A percentile compares a stretch with the other conserved stretches of the same genome.
These are phyloP conservation scores for Colletotrichum sp. DNA, from an alignment of 2,329 filamentous ascomycete species.

Conservation along the genomic window DNA sequence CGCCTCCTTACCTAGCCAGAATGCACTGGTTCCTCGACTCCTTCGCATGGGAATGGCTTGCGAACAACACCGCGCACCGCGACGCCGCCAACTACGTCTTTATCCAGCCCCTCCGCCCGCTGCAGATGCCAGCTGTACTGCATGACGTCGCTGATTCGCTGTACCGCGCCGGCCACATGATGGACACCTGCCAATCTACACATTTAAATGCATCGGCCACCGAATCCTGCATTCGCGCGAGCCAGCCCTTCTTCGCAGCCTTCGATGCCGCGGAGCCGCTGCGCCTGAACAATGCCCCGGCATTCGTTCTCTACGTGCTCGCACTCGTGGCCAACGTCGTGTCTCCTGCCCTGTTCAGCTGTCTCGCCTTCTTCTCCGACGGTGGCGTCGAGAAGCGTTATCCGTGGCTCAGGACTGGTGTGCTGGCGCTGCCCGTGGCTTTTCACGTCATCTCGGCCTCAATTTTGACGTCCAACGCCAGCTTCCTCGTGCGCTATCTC, in stretches of 20 bases:
- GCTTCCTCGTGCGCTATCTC: neutral
- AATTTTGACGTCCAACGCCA: neutral
- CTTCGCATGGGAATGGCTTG: neutral
- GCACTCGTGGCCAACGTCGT: neutral
- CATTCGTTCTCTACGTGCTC: neutral
- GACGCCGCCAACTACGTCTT: neutral
- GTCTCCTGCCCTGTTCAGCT: neutral
- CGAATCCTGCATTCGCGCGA: slow-evolving; percentile 3
- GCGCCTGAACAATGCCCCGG: neutral
- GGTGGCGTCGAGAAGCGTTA: neutral
- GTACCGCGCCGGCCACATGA: neutral
- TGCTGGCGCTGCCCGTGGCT: neutral
- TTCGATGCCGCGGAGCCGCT: neutral
- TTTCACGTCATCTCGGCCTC: neutral
- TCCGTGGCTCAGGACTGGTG: neutral
- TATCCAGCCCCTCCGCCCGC: neutral
- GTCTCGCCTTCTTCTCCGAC: neutral
- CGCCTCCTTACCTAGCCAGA: neutral
- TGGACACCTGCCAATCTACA: neutral
- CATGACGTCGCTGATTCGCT: neutral
- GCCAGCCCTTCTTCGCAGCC: neutral
- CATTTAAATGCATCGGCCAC: neutral
- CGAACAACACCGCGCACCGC: neutral
- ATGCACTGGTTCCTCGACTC: neutral
- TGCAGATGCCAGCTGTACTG: neutral